Conservation (phyloP, 345 rosid genomes). For the Rubroshorea leprosula region DNA sequence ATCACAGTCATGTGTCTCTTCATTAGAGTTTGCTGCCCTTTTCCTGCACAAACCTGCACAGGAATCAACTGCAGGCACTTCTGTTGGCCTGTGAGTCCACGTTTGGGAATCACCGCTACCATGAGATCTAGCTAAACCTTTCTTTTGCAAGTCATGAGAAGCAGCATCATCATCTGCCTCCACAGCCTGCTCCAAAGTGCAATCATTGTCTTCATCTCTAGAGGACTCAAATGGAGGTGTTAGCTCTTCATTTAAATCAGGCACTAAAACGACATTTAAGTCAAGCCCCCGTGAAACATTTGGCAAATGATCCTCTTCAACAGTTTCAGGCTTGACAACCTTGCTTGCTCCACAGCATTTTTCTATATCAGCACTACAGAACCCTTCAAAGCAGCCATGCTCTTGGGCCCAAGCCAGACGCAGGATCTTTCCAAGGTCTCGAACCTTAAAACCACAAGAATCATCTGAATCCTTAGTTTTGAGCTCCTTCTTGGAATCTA, state of each 20-base stretch:
- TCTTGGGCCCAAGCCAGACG: slow-evolving; percentile 69
- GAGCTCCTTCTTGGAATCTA: slow-evolving; percentile 30
- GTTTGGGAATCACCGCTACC: slow-evolving; percentile 54
- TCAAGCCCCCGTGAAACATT: slow-evolving; percentile 57
- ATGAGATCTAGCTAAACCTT: slow-evolving; percentile 49
- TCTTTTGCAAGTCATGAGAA: slow-evolving; percentile 57
- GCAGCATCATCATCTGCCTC: slow-evolving; percentile 75
- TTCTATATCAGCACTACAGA: slow-evolving; percentile 55
- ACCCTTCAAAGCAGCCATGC: slow-evolving; percentile 58
- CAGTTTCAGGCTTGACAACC: slow-evolving; percentile 27
- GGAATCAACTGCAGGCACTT: slow-evolving; percentile 62
- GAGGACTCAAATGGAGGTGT: slow-evolving; percentile 78
- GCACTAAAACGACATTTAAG: slow-evolving; percentile 75
- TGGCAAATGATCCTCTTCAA: slow-evolving; percentile 39
- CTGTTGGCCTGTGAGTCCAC: slow-evolving; percentile 36
- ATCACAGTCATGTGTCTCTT: slow-evolving; percentile 74
- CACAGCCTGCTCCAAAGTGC: slow-evolving; percentile 49
- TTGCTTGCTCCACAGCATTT: slow-evolving; percentile 48
- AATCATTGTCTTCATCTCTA: slow-evolving; percentile 77
- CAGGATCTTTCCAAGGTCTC: slow-evolving; percentile 65
- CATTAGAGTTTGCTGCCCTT: slow-evolving; percentile 40
- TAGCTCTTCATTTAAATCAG: slow-evolving; percentile 86
- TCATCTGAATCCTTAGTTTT: slow-evolving; percentile 24
- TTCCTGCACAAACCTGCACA: slow-evolving; percentile 57
- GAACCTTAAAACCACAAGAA: slow-evolving; percentile 60